Percentiles rank a stretch among this genome's conserved stretches.
phyloP scores from a whole-genome alignment of 495 filamentous ascomycete species.

The Diplogelasinospora grovesii region DNA sequence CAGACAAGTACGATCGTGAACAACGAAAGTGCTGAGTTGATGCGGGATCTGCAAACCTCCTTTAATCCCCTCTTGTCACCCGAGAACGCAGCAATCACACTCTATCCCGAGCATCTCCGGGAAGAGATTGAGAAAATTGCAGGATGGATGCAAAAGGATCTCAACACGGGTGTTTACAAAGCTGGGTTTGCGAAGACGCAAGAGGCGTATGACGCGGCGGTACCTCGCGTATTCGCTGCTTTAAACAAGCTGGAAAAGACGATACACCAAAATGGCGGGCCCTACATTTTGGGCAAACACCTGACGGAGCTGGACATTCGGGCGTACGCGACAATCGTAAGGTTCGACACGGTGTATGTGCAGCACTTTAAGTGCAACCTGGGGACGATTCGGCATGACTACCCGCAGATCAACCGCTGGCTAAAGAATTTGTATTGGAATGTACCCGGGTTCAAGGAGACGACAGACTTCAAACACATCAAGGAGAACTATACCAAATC shows the following conservation, averaged over 20 bases:
- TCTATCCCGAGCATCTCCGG: conserved; percentile 56
- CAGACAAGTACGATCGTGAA: conserved; percentile 65
- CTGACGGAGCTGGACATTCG: conserved; percentile 81
- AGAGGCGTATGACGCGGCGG: conserved; percentile 59
- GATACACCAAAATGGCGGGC: conserved; percentile 13
- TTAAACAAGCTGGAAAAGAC: neutral
- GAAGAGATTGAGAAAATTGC: conserved; percentile 66
- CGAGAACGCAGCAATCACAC: conserved; percentile 43
- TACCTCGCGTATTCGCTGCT: neutral
- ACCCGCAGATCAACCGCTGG: conserved; percentile 64
- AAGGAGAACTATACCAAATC: conserved; percentile 52
- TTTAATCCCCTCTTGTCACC: conserved; percentile 67
- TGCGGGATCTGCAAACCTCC: conserved; percentile 57
- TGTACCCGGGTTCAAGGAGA: conserved; percentile 50
- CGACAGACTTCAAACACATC: conserved; percentile 61
- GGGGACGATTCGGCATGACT: conserved; percentile 71
- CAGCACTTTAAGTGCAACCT: conserved; percentile 95
- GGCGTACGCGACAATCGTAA: conserved; percentile 71
- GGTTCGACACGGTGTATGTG: conserved; percentile 85
- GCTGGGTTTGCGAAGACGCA: conserved; percentile 52
- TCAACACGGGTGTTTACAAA: conserved; percentile 45
- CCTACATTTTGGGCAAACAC: conserved; percentile 59
- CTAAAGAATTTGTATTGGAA: conserved; percentile 63
- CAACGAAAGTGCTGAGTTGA: conserved; percentile 80
- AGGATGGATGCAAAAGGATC: conserved; percentile 65